These are phyloP conservation scores for Paspalum notatum DNA, from an alignment of 176 grass and related monocot species.

Conservation along the genomic window DNA sequence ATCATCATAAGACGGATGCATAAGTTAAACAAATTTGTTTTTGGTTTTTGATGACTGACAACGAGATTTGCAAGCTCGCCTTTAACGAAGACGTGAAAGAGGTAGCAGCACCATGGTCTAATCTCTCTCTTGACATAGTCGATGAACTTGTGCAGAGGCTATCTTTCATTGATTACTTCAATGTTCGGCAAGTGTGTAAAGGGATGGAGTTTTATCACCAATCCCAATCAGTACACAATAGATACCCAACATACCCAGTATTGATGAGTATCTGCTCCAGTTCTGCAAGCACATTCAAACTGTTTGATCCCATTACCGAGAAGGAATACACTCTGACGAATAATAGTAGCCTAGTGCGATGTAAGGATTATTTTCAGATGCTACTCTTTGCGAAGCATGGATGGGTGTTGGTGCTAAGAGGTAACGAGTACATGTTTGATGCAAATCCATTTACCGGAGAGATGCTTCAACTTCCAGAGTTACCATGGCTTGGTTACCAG, in stretches of 20 bases:
- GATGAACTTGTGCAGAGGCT: not conserved
- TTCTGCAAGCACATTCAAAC: not conserved
- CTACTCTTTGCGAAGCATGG: constrained; percentile 29
- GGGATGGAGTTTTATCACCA: not conserved
- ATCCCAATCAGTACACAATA: constrained; percentile 1
- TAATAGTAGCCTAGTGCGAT: not conserved
- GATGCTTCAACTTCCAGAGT: not conserved
- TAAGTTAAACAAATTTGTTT: too few species aligned
- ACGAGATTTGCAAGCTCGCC: too few species aligned
- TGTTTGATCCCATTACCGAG: constrained; percentile 7
- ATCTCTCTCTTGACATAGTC: constrained; percentile 22
- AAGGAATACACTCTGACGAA: constrained; percentile 5
- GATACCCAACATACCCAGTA: not conserved
- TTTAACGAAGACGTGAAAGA: too few species aligned
- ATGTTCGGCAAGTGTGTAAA: constrained; percentile 20
- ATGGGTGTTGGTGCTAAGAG: not conserved
- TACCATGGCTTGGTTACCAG: not conserved
- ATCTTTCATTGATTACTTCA: not conserved
- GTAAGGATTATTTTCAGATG: not conserved
- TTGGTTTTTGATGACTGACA: too few species aligned
- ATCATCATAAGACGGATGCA: too few species aligned
- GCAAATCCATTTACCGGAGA: constrained; percentile 7
- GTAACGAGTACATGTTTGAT: not conserved
- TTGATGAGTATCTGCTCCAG: not conserved
- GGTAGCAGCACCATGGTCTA: not conserved